A percentile compares a stretch with the other conserved stretches of the same genome.
These are phyloP conservation scores for Pythium phragmitis DNA, from an alignment of 352 stramenopile species.

Conservation along the genomic window DNA sequence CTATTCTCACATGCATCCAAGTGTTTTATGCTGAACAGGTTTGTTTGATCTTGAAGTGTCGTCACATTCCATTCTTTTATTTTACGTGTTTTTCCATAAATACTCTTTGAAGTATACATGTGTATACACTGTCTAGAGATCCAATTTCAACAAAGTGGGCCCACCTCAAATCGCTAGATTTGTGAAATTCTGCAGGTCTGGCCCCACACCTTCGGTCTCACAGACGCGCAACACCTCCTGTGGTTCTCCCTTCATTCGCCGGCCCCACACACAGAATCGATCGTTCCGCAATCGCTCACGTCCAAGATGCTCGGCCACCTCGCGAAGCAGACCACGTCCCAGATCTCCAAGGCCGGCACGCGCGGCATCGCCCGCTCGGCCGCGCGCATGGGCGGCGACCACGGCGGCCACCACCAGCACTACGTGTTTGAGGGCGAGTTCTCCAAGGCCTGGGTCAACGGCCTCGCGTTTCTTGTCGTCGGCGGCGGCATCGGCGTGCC, in stretches of 20 bases:
- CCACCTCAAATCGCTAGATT: conserved; percentile 14
- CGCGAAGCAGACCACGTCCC: conserved; percentile 66
- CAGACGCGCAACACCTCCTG: conserved; percentile 24
- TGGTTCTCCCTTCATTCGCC: conserved; percentile 7
- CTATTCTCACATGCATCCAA: too few relatives aligned
- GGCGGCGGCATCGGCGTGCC: conserved; percentile 63
- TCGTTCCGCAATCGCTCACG: conserved; percentile 14
- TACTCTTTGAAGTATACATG: neutral
- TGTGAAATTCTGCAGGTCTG: conserved; percentile 27
- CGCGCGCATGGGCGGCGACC: conserved; percentile 70
- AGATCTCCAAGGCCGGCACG: conserved; percentile 54
- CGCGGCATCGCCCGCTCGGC: conserved; percentile 76
- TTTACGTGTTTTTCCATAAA: too few relatives aligned
- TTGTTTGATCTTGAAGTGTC: too few relatives aligned
- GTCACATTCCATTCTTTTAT: too few relatives aligned
- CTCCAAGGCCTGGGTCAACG: conserved; percentile 66
- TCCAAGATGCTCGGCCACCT: conserved; percentile 52
- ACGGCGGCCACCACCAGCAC: conserved; percentile 80
- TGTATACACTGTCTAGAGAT: neutral
- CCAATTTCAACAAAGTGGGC: neutral
- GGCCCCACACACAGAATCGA: conserved; percentile 14
- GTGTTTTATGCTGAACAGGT: too few relatives aligned
- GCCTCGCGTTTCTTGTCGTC: conserved; percentile 58
- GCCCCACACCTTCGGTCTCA: conserved; percentile 8
- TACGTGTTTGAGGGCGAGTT: conserved; percentile 83